Base-by-base conservation (phyloP, 2,329 filamentous ascomycete genomes). In the Colletotrichum liriopes region DNA sequence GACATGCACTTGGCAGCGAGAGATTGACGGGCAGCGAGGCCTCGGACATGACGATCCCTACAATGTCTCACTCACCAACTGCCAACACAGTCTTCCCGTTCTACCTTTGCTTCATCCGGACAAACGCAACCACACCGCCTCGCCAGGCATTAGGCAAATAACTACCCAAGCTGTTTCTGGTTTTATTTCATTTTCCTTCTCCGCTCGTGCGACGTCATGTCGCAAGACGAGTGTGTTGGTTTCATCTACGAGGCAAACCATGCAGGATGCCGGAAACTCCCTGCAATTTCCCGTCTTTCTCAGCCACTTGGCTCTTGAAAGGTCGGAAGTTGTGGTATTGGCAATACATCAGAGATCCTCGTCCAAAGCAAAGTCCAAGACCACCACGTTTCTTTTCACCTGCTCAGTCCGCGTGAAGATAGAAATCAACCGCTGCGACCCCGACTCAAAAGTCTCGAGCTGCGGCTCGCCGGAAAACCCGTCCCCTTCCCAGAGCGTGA, bases 381-480 rank as follows among this genome's bases (percentile, higher is more conserved):
- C 65, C 20, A 72, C 65, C 2, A 70, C 70, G 23, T 45, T 47
- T 72, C 70, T 56, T 55, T 72, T 20, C 65, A 61, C 39, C 60
- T 70, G 65, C 39, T 72, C 70, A 11, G 70, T 70, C 37, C 70
- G 70, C 16, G 70, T 72, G 35, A 47, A 72, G 18, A 70, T 37
- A 18, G 70, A 72, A 49, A 72, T 32, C 54, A 72, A 1, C 37
- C 20, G 54, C 60, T 23, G 56, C 41, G 52, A 41, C 23, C 70
- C 65, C 37, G 70, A 72, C 8, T 60, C 59, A 35, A 65, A 72
- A 43, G 70, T 43, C 23, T 70, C 65, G 1, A 65, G 29, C 70
- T 72, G 70, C 60, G 70, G 70, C 54, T 72, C 70, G 37, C 70
- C 70, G n/a, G 65, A 70, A n/a, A 55, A 72, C 29, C 70, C 70